Evolutionary conservation across 345 rosid species (phyloP).

Genomic region (Camelina neglecta): DNA sequence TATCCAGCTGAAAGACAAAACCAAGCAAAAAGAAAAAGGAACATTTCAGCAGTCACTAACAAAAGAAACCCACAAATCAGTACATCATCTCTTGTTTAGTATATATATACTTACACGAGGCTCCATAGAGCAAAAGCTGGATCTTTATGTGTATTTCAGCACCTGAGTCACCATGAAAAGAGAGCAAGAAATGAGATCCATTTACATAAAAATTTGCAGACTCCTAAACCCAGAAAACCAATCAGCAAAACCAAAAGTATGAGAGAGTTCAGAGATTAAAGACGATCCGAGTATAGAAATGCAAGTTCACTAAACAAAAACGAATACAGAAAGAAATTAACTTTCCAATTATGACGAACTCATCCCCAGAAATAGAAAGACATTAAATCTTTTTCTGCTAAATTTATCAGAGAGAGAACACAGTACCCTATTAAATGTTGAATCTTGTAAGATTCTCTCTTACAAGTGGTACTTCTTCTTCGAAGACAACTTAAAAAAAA

Average conservation of each 20-base stretch:
- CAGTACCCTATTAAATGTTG: constrained; percentile 35
- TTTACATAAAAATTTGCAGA: not conserved
- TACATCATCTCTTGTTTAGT: not conserved
- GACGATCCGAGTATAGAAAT: not conserved
- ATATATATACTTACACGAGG: constrained; percentile 33
- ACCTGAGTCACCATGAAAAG: constrained; percentile 29
- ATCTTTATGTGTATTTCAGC: not conserved
- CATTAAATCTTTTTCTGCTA: not conserved
- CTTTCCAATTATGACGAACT: constrained; percentile 18
- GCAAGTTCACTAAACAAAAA: not conserved
- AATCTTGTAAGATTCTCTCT: constrained; percentile 32
- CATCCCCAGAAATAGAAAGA: constrained; percentile 40
- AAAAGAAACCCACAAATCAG: constrained; percentile 6
- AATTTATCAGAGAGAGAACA: constrained; percentile 6
- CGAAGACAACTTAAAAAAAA: not conserved
- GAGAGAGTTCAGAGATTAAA: constrained; percentile 11
- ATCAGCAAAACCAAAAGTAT: constrained; percentile 1
- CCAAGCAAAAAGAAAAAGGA: not conserved
- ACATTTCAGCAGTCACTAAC: not conserved
- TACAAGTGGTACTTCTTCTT: constrained; percentile 22
- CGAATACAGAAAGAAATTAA: constrained; percentile 21
- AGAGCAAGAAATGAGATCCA: constrained; percentile 20
- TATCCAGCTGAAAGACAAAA: constrained; percentile 39
- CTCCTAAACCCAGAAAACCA: not conserved
- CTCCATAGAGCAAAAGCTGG: constrained; percentile 34